phyloP scores from a whole-genome alignment of 495 filamentous ascomycete genomes.

The Lophiotrema nucula region DNA sequence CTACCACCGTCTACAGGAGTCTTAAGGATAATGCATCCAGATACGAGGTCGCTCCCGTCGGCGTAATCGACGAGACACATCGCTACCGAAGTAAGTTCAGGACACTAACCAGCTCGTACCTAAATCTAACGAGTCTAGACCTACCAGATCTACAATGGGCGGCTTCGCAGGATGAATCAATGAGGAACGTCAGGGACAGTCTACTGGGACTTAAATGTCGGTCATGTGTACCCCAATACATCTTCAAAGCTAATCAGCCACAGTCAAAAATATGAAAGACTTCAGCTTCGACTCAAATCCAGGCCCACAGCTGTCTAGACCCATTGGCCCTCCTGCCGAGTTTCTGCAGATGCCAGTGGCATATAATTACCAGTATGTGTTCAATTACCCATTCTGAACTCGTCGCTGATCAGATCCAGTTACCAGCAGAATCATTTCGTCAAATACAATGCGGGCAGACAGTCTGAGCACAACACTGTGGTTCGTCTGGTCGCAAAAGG shows the following conservation, averaged over 20 bases:
- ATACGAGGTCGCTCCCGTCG: conserved; percentile 70
- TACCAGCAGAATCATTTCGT: conserved; percentile 35
- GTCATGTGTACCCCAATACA: not conserved
- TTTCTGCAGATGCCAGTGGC: conserved; percentile 67
- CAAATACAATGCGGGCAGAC: conserved; percentile 6
- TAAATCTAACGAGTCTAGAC: conserved; percentile 2
- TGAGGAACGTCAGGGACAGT: conserved; percentile 61
- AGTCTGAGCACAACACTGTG: conserved; percentile 14
- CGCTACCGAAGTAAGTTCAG: conserved; percentile 68
- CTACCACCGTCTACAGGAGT: conserved; percentile 53
- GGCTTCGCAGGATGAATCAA: conserved; percentile 59
- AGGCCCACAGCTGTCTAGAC: conserved; percentile 54
- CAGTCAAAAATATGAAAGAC: conserved; percentile 67
- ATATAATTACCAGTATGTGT: conserved; percentile 56
- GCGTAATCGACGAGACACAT: conserved; percentile 74
- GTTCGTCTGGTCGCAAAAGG: conserved; percentile 21
- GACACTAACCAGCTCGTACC: not conserved
- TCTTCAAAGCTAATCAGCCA: conserved; percentile 3
- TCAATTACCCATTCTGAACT: not conserved
- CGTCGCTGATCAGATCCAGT: not conserved
- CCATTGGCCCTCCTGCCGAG: conserved; percentile 76
- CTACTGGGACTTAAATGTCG: conserved; percentile 58
- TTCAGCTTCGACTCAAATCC: conserved; percentile 69
- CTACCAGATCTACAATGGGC: conserved; percentile 79
- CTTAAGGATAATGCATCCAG: conserved; percentile 68